phyloP scores from a whole-genome alignment of 768 basidiomycete species.

The Boletellus ananas region DNA sequence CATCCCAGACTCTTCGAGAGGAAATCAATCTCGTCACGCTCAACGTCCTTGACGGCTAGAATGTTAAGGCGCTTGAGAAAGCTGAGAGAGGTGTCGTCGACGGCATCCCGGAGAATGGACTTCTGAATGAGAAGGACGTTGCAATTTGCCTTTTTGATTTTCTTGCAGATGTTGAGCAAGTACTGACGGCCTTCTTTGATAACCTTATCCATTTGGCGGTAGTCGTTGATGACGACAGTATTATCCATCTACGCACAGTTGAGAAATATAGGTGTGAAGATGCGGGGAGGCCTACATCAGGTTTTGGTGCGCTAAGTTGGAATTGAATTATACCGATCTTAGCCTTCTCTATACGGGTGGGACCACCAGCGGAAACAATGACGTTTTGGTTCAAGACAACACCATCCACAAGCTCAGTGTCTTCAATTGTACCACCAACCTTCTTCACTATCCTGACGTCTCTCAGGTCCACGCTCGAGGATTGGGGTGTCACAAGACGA shows the following conservation, averaged over 20 bases:
- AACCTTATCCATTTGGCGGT: conserved; percentile 99
- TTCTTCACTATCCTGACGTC: conserved; percentile 98
- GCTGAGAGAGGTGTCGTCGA: conserved; percentile 94
- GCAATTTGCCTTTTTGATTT: conserved; percentile 99
- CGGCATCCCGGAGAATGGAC: conserved; percentile 98
- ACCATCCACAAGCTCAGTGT: conserved; percentile 94
- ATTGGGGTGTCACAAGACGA: conserved; percentile 81
- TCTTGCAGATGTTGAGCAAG: conserved; percentile 96
- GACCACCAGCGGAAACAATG: conserved; percentile 85
- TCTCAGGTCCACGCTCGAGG: conserved; percentile 92
- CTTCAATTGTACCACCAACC: conserved; percentile 98
- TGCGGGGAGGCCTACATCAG: conserved; percentile 63
- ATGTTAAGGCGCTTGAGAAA: conserved; percentile 98
- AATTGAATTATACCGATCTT: conserved; percentile 99
- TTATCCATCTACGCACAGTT: conserved; percentile 84
- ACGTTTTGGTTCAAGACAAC: conserved; percentile 98
- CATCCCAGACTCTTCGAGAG: conserved; percentile 91
- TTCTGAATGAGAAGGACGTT: conserved; percentile 99
- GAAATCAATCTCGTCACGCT: conserved; percentile 98
- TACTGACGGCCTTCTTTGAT: conserved; percentile 99
- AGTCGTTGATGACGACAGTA: conserved; percentile 98
- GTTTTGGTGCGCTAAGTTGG: conserved; percentile 96
- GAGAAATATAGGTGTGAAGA: not conserved
- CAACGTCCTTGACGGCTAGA: conserved; percentile 93
- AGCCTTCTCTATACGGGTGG: conserved; percentile 94